Evolutionary conservation across 2,329 filamentous ascomycete species (phyloP).

Genomic region (Polytolypa hystricis): DNA sequence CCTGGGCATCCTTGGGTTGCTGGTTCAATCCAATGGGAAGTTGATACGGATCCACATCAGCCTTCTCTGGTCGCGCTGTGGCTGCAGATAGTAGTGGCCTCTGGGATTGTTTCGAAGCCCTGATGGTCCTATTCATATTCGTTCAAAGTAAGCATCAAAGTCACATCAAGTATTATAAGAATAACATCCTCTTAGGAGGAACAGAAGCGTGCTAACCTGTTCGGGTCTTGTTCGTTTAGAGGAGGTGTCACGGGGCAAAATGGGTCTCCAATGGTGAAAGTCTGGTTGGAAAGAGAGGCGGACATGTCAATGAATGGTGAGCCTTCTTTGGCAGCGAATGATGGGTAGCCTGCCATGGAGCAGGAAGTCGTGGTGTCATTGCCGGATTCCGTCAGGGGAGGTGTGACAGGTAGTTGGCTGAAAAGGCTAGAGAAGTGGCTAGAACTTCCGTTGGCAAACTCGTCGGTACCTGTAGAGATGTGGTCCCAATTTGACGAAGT

Average conservation of each 20-base stretch:
- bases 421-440: constrained; percentile 27
- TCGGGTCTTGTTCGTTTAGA: constrained; percentile 30
- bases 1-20: constrained; percentile 27
- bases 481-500: constrained; percentile 22
- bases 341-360: constrained; percentile 28
- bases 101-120: constrained; percentile 28
- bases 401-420: constrained; percentile 30
- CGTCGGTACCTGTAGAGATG: constrained; percentile 23
- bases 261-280: constrained; percentile 28
- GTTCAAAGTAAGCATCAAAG: constrained; percentile 7
- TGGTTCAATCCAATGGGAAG: constrained; percentile 23
- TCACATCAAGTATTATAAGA: no score
- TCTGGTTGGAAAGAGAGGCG: constrained; percentile 24
- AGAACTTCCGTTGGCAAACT: constrained; percentile 24
- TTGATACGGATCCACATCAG: constrained; percentile 27
- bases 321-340: constrained; percentile 29
- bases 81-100: constrained; percentile 25
- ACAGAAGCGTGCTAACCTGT: constrained; percentile 34
- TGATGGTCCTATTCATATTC: constrained; percentile 26
- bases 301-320: constrained; percentile 26
- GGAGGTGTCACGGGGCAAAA: constrained; percentile 29
- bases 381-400: constrained; percentile 32
- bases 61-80: constrained; percentile 23
- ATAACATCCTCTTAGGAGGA: no score
- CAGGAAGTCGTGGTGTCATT: constrained; percentile 32